These are phyloP conservation scores for Tetradesmus obliquus DNA, from an alignment of 139 green algal genomes.

Conservation along the genomic window DNA sequence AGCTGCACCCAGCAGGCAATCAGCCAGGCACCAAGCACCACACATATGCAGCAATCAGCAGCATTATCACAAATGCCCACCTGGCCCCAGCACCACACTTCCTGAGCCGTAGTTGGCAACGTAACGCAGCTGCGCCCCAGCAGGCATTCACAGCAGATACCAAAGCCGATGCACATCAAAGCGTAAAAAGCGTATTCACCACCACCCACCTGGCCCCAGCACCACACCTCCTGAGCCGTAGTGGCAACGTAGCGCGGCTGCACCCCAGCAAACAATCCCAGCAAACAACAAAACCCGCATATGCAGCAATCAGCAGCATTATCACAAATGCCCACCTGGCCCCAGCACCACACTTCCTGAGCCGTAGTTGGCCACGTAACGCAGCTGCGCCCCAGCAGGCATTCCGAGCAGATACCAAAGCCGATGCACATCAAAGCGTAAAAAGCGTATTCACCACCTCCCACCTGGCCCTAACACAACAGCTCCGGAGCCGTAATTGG, in stretches of 20 bases:
- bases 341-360: conserved; percentile 13
- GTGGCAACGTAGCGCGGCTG: conserved; percentile 1
- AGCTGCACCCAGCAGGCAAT: too few relatives aligned
- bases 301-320: neutral
- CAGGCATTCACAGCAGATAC: neutral
- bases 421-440: neutral
- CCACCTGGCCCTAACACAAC: conserved; percentile 16
- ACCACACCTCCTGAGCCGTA: conserved; percentile 14
- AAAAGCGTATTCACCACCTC: neutral
- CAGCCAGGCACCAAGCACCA: too few relatives aligned
- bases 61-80: too few relatives aligned
- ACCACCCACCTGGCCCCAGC: neutral
- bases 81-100: conserved; percentile 9
- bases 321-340: neutral
- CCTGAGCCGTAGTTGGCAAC: conserved; percentile 15
- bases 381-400: neutral
- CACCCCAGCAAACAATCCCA: too few relatives aligned
- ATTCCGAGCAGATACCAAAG: neutral
- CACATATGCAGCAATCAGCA: neutral
- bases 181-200: neutral
- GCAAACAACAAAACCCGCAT: neutral
- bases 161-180: too few relatives aligned
- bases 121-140: neutral
- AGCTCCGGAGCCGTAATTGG: conserved; percentile 7
- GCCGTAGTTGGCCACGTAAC: neutral